Evolutionary conservation across 441 rosid genomes (phyloP).

Genomic region (Populus hybrid): DNA sequence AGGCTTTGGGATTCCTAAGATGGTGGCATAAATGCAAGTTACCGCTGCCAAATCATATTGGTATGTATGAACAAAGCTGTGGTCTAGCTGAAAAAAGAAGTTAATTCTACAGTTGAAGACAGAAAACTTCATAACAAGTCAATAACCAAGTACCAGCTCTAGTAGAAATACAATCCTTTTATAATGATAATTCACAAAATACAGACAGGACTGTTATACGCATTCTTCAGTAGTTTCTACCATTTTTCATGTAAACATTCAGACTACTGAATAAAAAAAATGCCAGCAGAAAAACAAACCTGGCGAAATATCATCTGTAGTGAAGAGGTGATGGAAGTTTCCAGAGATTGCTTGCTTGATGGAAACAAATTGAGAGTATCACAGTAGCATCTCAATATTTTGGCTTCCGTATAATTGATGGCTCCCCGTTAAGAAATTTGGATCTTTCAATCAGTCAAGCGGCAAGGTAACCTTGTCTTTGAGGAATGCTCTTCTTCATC

Average conservation of each 20-base stretch:
- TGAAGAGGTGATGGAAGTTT: background rate
- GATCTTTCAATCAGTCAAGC: constrained; percentile 26
- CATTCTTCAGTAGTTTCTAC: background rate
- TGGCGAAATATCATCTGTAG: background rate
- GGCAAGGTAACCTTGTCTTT: constrained; percentile 45
- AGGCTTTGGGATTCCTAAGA: background rate
- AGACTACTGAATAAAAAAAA: background rate
- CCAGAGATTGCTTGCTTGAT: background rate
- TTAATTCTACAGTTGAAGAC: background rate
- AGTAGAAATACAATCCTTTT: background rate
- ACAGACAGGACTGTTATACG: background rate
- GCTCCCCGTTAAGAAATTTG: background rate
- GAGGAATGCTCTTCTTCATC: constrained; percentile 48
- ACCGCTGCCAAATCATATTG: background rate
- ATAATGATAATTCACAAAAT: background rate
- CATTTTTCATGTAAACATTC: background rate
- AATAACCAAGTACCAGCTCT: background rate
- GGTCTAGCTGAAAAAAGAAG: background rate
- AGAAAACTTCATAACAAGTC: background rate
- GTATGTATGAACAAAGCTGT: background rate
- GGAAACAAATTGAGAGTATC: background rate
- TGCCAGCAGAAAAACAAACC: constrained; percentile 7
- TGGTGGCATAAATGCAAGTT: background rate
- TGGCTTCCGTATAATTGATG: background rate
- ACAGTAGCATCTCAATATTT: background rate